Evolutionary conservation across 2,329 filamentous ascomycete genomes (phyloP).

Genomic region (Ramularia endophylla): DNA sequence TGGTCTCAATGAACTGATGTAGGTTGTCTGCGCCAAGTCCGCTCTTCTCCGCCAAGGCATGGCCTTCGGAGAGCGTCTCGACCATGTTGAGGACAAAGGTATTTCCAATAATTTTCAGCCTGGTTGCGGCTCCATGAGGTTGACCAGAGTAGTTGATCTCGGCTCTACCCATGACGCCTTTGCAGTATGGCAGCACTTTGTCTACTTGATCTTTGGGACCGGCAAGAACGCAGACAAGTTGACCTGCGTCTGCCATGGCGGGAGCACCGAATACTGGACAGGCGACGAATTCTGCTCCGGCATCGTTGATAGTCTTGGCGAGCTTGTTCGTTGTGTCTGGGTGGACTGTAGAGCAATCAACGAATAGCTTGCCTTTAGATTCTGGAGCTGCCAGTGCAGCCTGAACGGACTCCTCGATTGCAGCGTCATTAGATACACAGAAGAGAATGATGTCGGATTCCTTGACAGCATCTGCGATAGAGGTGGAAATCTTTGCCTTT

Average conservation of each 20-base stretch:
- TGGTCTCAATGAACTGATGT: constrained; percentile 62
- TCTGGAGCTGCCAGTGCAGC: constrained; percentile 48
- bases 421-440: constrained; percentile 72
- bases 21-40: constrained; percentile 67
- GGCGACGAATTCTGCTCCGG: constrained; percentile 69
- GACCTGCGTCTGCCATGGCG: constrained; percentile 62
- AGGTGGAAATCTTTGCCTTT: constrained; percentile 59
- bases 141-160: constrained; percentile 67
- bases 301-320: constrained; percentile 50
- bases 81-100: constrained; percentile 81
- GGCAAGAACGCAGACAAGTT: constrained; percentile 67
- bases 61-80: constrained; percentile 69
- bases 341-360: constrained; percentile 85
- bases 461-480: constrained; percentile 60
- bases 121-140: constrained; percentile 61
- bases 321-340: constrained; percentile 69
- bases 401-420: constrained; percentile 58
- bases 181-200: constrained; percentile 63
- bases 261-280: constrained; percentile 69
- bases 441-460: constrained; percentile 74
- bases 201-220: constrained; percentile 56
- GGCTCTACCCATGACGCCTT: constrained; percentile 63
- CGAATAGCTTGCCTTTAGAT: constrained; percentile 73
- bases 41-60: constrained; percentile 72
- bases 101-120: constrained; percentile 79